phyloP scores from a whole-genome alignment of 768 basidiomycete genomes.

The Erythrobasidium yunnanense region DNA sequence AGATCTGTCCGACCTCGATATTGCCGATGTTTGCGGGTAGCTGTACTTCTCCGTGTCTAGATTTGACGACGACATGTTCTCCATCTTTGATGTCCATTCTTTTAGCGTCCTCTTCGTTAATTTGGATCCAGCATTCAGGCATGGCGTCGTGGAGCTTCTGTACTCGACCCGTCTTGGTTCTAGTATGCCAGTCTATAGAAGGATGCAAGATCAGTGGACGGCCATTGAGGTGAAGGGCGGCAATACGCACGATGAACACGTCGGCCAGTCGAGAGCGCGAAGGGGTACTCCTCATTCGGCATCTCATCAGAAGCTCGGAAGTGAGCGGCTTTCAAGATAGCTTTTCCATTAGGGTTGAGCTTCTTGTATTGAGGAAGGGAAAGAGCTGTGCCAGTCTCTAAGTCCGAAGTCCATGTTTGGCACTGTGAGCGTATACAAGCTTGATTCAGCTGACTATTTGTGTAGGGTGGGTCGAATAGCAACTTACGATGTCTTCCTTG shows the following conservation, averaged over 20 bases:
- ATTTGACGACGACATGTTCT: slow-evolving; percentile 31
- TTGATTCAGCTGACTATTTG: too few species aligned
- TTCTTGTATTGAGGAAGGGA: slow-evolving; percentile 26
- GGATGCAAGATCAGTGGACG: neutral
- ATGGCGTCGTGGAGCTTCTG: slow-evolving; percentile 31
- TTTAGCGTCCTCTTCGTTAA: slow-evolving; percentile 32
- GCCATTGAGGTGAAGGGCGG: neutral
- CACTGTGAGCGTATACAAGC: too few species aligned
- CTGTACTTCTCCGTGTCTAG: slow-evolving; percentile 28
- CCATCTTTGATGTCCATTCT: slow-evolving; percentile 29
- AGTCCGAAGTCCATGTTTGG: slow-evolving; percentile 21
- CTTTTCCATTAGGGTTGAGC: slow-evolving; percentile 32
- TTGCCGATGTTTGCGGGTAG: slow-evolving; percentile 33
- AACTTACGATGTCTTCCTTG: slow-evolving; percentile 18
- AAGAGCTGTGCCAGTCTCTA: slow-evolving; percentile 32
- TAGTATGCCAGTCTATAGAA: slow-evolving; percentile 31
- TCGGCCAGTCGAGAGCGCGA: slow-evolving; percentile 30
- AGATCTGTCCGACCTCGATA: slow-evolving; percentile 32
- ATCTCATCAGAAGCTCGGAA: slow-evolving; percentile 29
- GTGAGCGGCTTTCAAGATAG: slow-evolving; percentile 32
- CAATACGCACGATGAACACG: neutral
- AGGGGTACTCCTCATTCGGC: slow-evolving; percentile 30
- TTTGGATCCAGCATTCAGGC: slow-evolving; percentile 31
- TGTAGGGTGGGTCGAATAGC: slow-evolving; percentile 3
- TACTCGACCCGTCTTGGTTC: slow-evolving; percentile 34